Evolutionary conservation across 805 yeast genomes (phyloP).

Genomic region (Metschnikowia gruessii): DNA sequence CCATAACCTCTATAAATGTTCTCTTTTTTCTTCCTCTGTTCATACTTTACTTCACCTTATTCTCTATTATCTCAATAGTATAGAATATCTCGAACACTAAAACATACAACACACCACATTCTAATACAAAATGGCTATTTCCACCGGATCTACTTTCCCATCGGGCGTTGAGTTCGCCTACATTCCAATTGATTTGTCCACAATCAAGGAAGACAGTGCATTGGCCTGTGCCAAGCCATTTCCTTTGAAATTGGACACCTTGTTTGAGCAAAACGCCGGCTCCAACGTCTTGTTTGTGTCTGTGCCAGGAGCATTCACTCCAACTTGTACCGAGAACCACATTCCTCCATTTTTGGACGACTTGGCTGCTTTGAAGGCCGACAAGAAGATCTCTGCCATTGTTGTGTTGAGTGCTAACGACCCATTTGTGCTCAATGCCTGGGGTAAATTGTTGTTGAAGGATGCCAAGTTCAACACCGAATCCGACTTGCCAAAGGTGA

Average conservation of each 20-base stretch:
- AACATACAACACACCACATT: too few species aligned
- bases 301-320: conserved; percentile 45
- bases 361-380: conserved; percentile 28
- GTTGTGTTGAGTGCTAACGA: conserved; percentile 42
- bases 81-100: not conserved
- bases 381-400: conserved; percentile 30
- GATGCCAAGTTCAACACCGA: conserved; percentile 17
- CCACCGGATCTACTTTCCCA: conserved; percentile 35
- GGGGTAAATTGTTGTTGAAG: conserved; percentile 42
- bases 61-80: not conserved
- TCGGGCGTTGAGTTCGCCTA: conserved; percentile 32
- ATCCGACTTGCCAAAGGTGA: conserved; percentile 24
- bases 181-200: conserved; percentile 36
- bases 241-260: conserved; percentile 32
- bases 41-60: not conserved
- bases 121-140: conserved; percentile 16
- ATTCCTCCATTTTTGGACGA: conserved; percentile 38
- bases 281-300: conserved; percentile 34
- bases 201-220: conserved; percentile 22
- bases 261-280: conserved; percentile 25
- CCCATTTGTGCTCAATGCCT: conserved; percentile 42
- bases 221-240: conserved; percentile 38
- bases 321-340: conserved; percentile 45
- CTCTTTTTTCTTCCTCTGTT: not conserved
- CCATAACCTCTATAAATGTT: too few species aligned